These are phyloP conservation scores for Rehmannia glutinosa DNA, from an alignment of 257 asterid genomes.

Conservation along the genomic window DNA sequence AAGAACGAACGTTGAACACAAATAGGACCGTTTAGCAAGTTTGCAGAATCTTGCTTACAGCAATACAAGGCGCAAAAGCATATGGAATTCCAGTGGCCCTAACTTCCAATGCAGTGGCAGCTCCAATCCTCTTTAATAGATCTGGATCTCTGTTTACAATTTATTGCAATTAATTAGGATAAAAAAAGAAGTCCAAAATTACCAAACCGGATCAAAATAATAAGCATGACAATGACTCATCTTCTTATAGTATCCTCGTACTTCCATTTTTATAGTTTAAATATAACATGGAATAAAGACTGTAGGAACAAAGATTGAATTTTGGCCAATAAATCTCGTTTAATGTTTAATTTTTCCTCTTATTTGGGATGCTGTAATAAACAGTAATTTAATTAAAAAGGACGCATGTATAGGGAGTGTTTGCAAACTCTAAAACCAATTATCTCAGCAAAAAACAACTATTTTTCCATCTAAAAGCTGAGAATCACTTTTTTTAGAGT, in stretches of 20 bases:
- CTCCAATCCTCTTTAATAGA: conserved; percentile 66
- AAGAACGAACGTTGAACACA: background rate
- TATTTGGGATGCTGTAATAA: background rate
- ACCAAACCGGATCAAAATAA: background rate
- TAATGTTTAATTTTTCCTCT: background rate
- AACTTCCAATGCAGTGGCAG: conserved; percentile 78
- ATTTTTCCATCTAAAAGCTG: too few relatives aligned
- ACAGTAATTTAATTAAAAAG: too few relatives aligned
- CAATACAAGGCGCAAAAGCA: conserved; percentile 73
- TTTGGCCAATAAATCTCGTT: conserved; percentile 7
- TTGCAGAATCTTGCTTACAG: conserved; percentile 32
- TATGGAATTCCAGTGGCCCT: conserved; percentile 81
- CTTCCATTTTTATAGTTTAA: background rate
- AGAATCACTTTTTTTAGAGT: too few relatives aligned
- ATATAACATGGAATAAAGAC: too few relatives aligned
- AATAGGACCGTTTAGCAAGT: background rate
- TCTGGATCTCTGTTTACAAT: conserved; percentile 49
- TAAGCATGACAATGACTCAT: background rate
- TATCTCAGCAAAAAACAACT: too few relatives aligned
- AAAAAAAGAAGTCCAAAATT: background rate
- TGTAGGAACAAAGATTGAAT: too few relatives aligned
- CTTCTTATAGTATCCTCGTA: background rate
- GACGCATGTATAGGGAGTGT: too few relatives aligned
- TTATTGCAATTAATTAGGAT: background rate
- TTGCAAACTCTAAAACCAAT: too few relatives aligned